Conservation (phyloP, 164 flowering plant species). For the Taxillus chinensis region DNA sequence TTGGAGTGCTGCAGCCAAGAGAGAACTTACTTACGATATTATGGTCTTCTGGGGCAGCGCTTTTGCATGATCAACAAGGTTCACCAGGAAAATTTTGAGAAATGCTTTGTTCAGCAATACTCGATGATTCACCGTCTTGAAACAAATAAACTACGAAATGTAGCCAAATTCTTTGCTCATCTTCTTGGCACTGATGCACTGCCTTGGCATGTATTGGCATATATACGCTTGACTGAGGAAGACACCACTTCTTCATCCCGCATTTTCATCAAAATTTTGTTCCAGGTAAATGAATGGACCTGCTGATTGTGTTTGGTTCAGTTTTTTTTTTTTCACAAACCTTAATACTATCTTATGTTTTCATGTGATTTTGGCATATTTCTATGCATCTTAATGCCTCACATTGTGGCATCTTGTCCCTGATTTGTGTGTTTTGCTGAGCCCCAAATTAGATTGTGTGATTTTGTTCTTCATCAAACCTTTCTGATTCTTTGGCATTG, state of each 20-base stretch:
- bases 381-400: not conserved
- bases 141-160: slow-evolving; percentile 86
- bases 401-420: no score
- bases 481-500: no score
- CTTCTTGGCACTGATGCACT: slow-evolving; percentile 89
- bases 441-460: no score
- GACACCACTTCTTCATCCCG: slow-evolving; percentile 97
- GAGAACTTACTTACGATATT: slow-evolving; percentile 83
- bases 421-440: no score
- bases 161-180: slow-evolving; percentile 96
- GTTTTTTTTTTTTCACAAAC: not conserved
- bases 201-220: slow-evolving; percentile 89
- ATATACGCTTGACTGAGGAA: slow-evolving; percentile 87
- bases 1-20: slow-evolving; percentile 97
- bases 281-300: slow-evolving; percentile 38
- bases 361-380: not conserved
- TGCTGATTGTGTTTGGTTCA: not conserved
- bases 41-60: slow-evolving; percentile 88
- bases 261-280: slow-evolving; percentile 87
- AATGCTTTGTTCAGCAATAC: slow-evolving; percentile 85
- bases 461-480: no score
- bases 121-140: slow-evolving; percentile 92
- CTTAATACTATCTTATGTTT: no score
- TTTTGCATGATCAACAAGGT: slow-evolving; percentile 91
- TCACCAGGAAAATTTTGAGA: slow-evolving; percentile 85